phyloP scores from a whole-genome alignment of 768 basidiomycete genomes.

The Auriscalpium orientale region DNA sequence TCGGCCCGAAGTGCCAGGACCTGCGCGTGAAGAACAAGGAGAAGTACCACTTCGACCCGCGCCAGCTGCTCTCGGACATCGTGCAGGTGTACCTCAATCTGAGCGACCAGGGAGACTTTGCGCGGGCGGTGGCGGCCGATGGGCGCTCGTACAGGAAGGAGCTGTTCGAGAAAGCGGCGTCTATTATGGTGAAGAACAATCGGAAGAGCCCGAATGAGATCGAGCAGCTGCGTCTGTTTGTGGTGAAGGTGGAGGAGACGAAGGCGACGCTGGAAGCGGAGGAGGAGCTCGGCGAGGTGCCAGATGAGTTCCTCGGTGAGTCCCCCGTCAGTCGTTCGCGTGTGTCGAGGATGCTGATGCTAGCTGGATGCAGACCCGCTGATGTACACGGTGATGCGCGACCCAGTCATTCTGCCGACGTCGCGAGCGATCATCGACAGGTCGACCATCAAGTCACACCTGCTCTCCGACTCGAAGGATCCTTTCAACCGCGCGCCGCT shows the following conservation, averaged over 20 bases:
- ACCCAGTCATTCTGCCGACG: constrained; percentile 86
- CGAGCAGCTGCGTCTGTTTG: constrained; percentile 58
- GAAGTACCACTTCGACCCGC: constrained; percentile 85
- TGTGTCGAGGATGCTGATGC: constrained; percentile 6
- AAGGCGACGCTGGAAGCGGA: constrained; percentile 79
- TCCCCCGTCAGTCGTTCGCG: constrained; percentile 4
- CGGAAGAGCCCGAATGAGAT: constrained; percentile 80
- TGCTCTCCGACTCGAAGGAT: constrained; percentile 86
- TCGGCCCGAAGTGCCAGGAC: constrained; percentile 82
- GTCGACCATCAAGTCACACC: constrained; percentile 89
- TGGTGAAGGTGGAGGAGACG: constrained; percentile 75
- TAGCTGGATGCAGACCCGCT: constrained; percentile 57
- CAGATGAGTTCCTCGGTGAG: constrained; percentile 91
- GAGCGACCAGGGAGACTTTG: constrained; percentile 70
- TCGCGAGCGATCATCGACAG: constrained; percentile 77
- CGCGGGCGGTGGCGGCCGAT: constrained; percentile 84
- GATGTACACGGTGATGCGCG: constrained; percentile 89
- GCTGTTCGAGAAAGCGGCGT: constrained; percentile 73
- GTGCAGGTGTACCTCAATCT: constrained; percentile 88
- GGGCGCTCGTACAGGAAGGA: constrained; percentile 84
- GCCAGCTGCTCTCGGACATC: constrained; percentile 74
- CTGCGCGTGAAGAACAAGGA: constrained; percentile 80
- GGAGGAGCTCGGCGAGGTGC: constrained; percentile 86
- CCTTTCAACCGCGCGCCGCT: constrained; percentile 92
- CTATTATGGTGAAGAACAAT: constrained; percentile 48